Evolutionary conservation across 202 grass and related monocot species (phyloP).

Genomic region (Zizania palustris): DNA sequence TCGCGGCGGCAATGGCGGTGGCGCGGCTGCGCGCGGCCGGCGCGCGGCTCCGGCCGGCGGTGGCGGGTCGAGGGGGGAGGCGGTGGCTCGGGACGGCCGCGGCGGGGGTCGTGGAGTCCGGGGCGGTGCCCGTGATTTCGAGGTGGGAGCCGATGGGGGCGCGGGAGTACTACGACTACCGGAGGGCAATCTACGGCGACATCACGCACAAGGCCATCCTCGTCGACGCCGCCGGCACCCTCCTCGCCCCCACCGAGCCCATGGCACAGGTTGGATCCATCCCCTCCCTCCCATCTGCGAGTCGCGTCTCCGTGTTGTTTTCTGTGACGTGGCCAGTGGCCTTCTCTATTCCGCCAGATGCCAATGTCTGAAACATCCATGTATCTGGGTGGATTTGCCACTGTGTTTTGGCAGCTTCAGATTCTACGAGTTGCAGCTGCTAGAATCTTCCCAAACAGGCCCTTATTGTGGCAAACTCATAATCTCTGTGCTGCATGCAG

Average conservation of each 20-base stretch:
- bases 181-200: slow-evolving; percentile 81
- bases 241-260: slow-evolving; percentile 85
- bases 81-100: slow-evolving; percentile 27
- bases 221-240: slow-evolving; percentile 90
- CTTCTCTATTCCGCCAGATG: neutral
- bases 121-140: neutral
- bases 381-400: neutral
- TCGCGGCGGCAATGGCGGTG: too few species aligned
- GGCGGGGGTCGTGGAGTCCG: slow-evolving; percentile 28
- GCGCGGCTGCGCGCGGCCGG: slow-evolving; percentile 19
- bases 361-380: slow-evolving; percentile 13
- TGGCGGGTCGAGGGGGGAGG: neutral
- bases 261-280: slow-evolving; percentile 75
- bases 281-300: neutral
- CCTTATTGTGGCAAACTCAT: neutral
- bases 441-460: too few species aligned
- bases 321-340: slow-evolving; percentile 51
- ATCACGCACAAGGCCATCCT: slow-evolving; percentile 95
- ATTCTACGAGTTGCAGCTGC: too few species aligned
- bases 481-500: neutral
- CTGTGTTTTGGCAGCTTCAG: too few species aligned
- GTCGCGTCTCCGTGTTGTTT: slow-evolving; percentile 3
- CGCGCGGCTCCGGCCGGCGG: neutral
- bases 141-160: slow-evolving; percentile 68
- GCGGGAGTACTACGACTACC: slow-evolving; percentile 90